Base-by-base conservation (phyloP, 495 filamentous ascomycete species). In the Usnea hakonensis region DNA sequence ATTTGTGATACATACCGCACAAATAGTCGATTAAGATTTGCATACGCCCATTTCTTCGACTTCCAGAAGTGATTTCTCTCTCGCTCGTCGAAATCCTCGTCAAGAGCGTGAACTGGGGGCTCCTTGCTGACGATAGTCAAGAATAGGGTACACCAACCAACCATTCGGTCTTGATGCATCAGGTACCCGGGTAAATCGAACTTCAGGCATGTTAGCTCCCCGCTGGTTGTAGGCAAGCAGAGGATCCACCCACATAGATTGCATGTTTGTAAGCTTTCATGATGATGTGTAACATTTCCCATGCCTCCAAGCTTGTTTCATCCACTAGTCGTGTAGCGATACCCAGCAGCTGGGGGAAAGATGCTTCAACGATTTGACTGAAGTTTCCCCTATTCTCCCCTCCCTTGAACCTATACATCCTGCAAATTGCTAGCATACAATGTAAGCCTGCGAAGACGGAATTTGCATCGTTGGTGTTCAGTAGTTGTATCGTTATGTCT, bases 41-140 rank as follows among this genome's bases (percentile, higher is more conserved):
- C 93, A 72, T 97, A 97, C 8, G 93, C 87, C 95, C 94, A 97
- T 75, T 97, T 98, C 87, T 97, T 98, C 58, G 91, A 89, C 81
- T 97, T 98, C 93, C 94, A 98, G 92, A 94, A 98, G 71, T 96
- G 90, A 71, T 96, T 91, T 59, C 84, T 80, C 72, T 96, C 95
- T 33, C 95, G 84, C 69, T 97, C 95, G 23, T 90, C 84, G 46
- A 87, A 76, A 50, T 95, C 90, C 46, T 96, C 92, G 57, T 79
- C 71, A 81, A 97, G 85, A 8, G 90, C 85, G 64, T 77, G 85
- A 44, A 85, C 80, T 0, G 94, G 94, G 57, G 89, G 85, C 36
- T 88, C 79, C 74, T 97, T 98, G 43, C 86, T 86, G 32, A 97
- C 88, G 37, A 94, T 88, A 50, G 87, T 83, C 57, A 98, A 78